A percentile compares a stretch with the other conserved stretches of the same genome.
These are phyloP conservation scores for Sphagnum tenellum DNA, from an alignment of 225 moss, liverwort and hornwort genomes.

Conservation along the genomic window DNA sequence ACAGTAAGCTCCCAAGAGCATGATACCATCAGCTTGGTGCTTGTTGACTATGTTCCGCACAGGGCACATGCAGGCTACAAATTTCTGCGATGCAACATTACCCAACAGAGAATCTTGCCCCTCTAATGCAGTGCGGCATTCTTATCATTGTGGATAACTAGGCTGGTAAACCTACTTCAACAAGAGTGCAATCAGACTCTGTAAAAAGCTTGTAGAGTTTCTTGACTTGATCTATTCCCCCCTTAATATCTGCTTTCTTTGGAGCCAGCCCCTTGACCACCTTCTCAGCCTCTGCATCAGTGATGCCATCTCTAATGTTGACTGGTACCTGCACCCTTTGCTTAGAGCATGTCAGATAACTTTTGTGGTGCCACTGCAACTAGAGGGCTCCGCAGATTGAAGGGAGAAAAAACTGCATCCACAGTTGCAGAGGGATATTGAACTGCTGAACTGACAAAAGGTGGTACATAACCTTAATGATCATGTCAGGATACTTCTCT, in stretches of 20 bases:
- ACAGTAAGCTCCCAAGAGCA: neutral
- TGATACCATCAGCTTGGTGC: neutral
- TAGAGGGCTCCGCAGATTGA: too few relatives aligned
- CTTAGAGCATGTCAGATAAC: too few relatives aligned
- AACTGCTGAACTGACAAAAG: neutral
- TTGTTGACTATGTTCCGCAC: neutral
- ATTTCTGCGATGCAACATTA: too few relatives aligned
- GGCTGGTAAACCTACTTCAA: slow-evolving; percentile 41
- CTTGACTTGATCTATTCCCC: slow-evolving; percentile 88
- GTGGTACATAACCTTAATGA: slow-evolving; percentile 57
- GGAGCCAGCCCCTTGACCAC: slow-evolving; percentile 78
- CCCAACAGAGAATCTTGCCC: too few relatives aligned
- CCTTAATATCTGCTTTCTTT: slow-evolving; percentile 53
- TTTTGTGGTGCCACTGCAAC: too few relatives aligned
- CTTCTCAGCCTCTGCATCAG: slow-evolving; percentile 71
- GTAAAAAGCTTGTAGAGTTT: slow-evolving; percentile 75
- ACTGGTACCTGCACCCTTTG: slow-evolving; percentile 54
- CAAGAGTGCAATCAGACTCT: slow-evolving; percentile 75
- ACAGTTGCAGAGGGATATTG: too few relatives aligned
- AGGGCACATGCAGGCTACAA: too few relatives aligned
- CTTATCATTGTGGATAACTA: too few relatives aligned
- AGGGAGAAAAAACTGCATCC: too few relatives aligned
- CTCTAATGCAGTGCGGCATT: too few relatives aligned
- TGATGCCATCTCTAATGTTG: slow-evolving; percentile 69
- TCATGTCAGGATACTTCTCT: slow-evolving; percentile 95